Base-by-base conservation (phyloP, 345 rosid genomes). In the Citrus medica region DNA sequence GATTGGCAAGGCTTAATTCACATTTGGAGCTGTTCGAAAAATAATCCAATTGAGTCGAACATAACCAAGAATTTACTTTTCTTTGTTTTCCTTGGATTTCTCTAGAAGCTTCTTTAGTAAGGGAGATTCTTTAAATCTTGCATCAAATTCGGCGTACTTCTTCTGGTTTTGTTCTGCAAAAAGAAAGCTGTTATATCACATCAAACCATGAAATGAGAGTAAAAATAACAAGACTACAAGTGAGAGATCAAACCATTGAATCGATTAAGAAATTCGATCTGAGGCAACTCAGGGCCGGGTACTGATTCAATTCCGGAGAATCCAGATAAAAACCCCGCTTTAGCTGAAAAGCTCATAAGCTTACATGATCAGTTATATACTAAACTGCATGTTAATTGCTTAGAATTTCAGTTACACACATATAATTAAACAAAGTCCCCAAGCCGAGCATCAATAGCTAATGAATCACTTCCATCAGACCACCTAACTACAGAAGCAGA, bases 101-200 rank as follows among this genome's bases (percentile, higher is more conserved):
- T 92, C 99, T 17, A 95, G 93, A 7, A 95, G 86, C 84, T 95
- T 77, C 90, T 93, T 90, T 67, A 95, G 94, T 73, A 95, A 55
- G 56, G 97, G 99, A 68, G 97, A 92, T 60, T 88, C 82, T 81
- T 90, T 93, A 88, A 95, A 95, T 83, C 92, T 88, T 48, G 83
- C 93, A 82, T 95, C 99, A 65, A 64, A 67, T 61, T 91, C 98
- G 12, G 97, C 95, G 24, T 95, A 95, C 79, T 90, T 92, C 91
- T 93, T 93, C 84, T 93, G 98, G 90, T 95, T 95, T 69, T 89
- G 93, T 74, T 90, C 98, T 93, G 93, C 87, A 85, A 63, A 63
- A 66, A 67, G 77, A 48, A 63, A 35, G 25, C 32, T 1, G 10
- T n/a, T 42, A 7, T 38, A 6, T 69, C 38, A 16, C 6, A 59